Evolutionary conservation across 176 grass and related monocot genomes (phyloP).

Genomic region (Poa pratensis): DNA sequence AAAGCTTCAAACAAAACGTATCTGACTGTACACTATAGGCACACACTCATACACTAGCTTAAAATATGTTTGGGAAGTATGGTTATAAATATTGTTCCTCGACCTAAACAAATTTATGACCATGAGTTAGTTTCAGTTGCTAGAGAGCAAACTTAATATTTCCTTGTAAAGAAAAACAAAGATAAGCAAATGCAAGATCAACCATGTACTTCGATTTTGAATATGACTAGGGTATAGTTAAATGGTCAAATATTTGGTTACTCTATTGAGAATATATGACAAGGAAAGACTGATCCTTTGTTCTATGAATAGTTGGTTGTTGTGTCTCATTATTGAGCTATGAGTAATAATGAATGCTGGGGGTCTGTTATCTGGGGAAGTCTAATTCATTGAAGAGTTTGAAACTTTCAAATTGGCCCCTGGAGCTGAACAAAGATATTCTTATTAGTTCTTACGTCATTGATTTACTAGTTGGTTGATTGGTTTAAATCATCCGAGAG

Average conservation of each 20-base stretch:
- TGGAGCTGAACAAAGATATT: not conserved
- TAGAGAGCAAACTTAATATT: slow-evolving; percentile 8
- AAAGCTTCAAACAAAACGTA: not conserved
- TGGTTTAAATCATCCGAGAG: not conserved
- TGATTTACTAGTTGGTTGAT: slow-evolving; percentile 15
- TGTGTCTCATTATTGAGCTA: not conserved
- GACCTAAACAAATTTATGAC: no score
- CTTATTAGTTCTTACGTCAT: not conserved
- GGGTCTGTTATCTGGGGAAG: not conserved
- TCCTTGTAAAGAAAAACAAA: not conserved
- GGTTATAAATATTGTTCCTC: not conserved
- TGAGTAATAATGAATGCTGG: not conserved
- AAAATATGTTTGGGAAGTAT: not conserved
- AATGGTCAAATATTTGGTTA: not conserved
- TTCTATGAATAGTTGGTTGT: not conserved
- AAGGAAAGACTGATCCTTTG: not conserved
- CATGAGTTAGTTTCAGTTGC: not conserved
- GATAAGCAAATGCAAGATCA: not conserved
- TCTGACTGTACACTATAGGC: not conserved
- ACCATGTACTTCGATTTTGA: not conserved
- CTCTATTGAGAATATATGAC: not conserved
- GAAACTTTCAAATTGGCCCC: not conserved
- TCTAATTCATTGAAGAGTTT: slow-evolving; percentile 7
- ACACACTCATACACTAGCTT: not conserved
- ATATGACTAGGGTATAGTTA: not conserved